Base-by-base conservation (phyloP, 2,329 filamentous ascomycete genomes). In the Arachnomyces sp. region DNA sequence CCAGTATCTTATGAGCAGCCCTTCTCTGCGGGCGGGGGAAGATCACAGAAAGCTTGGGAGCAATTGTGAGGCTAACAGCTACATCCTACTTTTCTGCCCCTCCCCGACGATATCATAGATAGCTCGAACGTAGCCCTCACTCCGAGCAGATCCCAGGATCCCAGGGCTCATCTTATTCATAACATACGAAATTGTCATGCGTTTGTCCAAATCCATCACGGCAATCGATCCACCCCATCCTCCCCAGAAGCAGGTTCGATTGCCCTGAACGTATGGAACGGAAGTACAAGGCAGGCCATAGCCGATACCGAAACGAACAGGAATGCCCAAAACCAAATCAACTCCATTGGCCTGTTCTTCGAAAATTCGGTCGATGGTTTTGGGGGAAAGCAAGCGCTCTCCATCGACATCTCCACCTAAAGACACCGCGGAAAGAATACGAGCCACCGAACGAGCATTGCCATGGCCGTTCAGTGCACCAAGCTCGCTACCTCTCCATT, bases 191-290 rank as follows among this genome's bases (percentile, higher is more conserved):
- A 72, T 61, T 0, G 69, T 72, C 43, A 72, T 49, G 12, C 55
- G 49, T 2, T 60, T 49, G 25, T 69, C 63, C 4, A 61, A 30
- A 46, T 73, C 70, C 57, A 72, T 66, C 18, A 72, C 43, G 3
- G 59, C 45, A 1, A 68, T 40, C 0, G 67, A 69, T 0, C 70
- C 69, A 8, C 69, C 69, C 61, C 61, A 71, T 0, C 69, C 69
- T 16, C 60, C 57, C 68, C 70, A 72, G 40, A 60, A 69, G 33
- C 59, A 61, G 3, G 53, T 43, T 4, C 50, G 47, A 0, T 66
- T n/a, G 6, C 50, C 44, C 62, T 45, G 44, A 45, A 61, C 1
- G 44, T n/a, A 31, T 2, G 46, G 7, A 11, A 28, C 42, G 15
- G 53, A 40, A 2, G 61, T 59, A 28, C 61, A 38, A 2, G 57